Conservation (phyloP, 257 asterid species). For the Solanum chiquidenum region DNA sequence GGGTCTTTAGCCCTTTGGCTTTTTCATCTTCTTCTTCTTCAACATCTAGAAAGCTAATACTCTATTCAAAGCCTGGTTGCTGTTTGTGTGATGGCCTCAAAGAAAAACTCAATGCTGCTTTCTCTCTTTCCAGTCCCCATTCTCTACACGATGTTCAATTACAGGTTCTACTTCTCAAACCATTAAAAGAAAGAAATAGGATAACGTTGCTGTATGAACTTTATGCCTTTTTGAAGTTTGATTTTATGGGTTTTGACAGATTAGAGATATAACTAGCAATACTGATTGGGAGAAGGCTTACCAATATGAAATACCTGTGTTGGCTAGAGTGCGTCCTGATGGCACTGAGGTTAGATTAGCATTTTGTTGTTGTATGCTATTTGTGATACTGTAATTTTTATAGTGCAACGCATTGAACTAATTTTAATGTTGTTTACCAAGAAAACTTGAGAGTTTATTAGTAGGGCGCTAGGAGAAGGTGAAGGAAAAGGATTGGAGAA, state of each 20-base stretch:
- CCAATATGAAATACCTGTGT: conserved; percentile 92
- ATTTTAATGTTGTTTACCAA: background rate
- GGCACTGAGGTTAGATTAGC: conserved; percentile 57
- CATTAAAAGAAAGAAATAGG: background rate
- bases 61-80: conserved; percentile 96
- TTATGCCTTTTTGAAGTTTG: background rate
- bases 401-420: background rate
- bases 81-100: conserved; percentile 99
- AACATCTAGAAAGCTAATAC: conserved; percentile 40
- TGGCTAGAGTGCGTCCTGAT: conserved; percentile 63
- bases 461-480: background rate
- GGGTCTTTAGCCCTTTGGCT: conserved; percentile 16
- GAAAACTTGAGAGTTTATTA: background rate
- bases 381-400: background rate
- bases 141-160: conserved; percentile 40
- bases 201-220: background rate
- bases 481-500: background rate
- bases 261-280: conserved; percentile 74
- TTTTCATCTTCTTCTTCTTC: conserved; percentile 30
- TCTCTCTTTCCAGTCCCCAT: conserved; percentile 45
- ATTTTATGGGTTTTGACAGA: conserved; percentile 13
- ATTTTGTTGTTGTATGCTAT: background rate
- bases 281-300: conserved; percentile 86
- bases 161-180: conserved; percentile 27
- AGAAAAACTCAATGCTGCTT: conserved; percentile 78